Percentiles rank a stretch among this genome's conserved stretches.
phyloP scores from a whole-genome alignment of 2,329 filamentous ascomycete genomes.

The Penicillium decumbens region DNA sequence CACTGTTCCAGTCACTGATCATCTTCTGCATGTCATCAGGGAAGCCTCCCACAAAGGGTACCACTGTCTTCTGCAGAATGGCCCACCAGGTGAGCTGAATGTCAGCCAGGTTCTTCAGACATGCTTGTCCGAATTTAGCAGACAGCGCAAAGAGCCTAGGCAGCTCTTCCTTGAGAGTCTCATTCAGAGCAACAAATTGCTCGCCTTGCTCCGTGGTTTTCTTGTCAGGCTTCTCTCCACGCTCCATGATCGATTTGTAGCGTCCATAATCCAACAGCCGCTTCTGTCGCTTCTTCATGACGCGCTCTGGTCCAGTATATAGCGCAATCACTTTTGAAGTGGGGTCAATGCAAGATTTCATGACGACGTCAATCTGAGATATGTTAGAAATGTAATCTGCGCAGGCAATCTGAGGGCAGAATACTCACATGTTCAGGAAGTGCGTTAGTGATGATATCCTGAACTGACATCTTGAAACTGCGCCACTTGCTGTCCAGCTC shows the following conservation, averaged over 20 bases:
- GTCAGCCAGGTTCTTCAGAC: constrained; percentile 75
- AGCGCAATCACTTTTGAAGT: constrained; percentile 80
- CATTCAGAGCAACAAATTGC: constrained; percentile 85
- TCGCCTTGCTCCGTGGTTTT: constrained; percentile 80
- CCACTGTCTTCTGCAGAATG: constrained; percentile 79
- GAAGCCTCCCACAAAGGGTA: constrained; percentile 64
- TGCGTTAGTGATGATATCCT: constrained; percentile 76
- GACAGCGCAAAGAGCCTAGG: constrained; percentile 78
- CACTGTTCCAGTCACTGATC: constrained; percentile 68
- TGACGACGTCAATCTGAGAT: constrained; percentile 57
- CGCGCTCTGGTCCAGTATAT: constrained; percentile 76
- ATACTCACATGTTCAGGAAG: constrained; percentile 71
- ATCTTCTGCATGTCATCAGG: constrained; percentile 69
- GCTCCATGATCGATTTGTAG: constrained; percentile 69
- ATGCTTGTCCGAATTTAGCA: constrained; percentile 76
- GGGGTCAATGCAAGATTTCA: constrained; percentile 78
- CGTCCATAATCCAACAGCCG: constrained; percentile 84
- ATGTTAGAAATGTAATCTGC: not conserved
- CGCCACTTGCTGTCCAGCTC: constrained; percentile 94
- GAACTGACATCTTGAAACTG: constrained; percentile 79
- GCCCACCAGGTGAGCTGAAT: constrained; percentile 79
- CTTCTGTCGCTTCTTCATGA: constrained; percentile 93
- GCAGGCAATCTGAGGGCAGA: not conserved
- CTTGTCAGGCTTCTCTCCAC: constrained; percentile 80
- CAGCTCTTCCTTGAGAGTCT: constrained; percentile 86